phyloP scores from a whole-genome alignment of 345 rosid species.

The Abelmoschus esculentus region DNA sequence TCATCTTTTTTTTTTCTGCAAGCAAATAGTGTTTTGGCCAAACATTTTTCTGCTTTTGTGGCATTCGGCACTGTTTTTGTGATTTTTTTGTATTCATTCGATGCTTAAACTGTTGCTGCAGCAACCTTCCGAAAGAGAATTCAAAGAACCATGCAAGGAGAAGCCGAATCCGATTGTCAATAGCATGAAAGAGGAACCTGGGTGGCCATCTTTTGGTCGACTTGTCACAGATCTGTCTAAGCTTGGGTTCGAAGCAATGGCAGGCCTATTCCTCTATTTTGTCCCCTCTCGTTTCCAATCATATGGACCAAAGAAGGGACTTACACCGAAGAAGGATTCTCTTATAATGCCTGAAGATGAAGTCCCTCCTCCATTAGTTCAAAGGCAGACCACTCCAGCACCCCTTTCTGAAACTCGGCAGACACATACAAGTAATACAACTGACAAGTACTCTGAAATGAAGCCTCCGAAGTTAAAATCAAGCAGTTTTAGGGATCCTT shows the following conservation, averaged over 20 bases:
- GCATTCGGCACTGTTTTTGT: background rate
- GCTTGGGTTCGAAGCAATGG: constrained; percentile 59
- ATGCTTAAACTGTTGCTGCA: constrained; percentile 23
- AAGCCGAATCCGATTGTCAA: constrained; percentile 41
- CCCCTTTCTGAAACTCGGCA: too few relatives aligned
- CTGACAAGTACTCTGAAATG: too few relatives aligned
- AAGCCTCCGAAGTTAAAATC: too few relatives aligned
- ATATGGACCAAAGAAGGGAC: constrained; percentile 32
- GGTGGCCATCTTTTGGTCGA: constrained; percentile 92
- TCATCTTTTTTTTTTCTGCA: background rate
- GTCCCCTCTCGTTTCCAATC: constrained; percentile 52
- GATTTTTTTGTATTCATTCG: constrained; percentile 1
- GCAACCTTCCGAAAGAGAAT: constrained; percentile 35
- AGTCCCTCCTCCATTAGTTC: too few relatives aligned
- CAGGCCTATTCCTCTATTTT: constrained; percentile 37
- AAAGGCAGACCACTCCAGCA: too few relatives aligned
- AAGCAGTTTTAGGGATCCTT: too few relatives aligned
- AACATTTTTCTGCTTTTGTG: background rate
- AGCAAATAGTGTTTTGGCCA: background rate
- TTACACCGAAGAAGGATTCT: constrained; percentile 63
- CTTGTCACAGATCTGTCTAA: constrained; percentile 65
- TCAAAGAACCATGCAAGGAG: constrained; percentile 41
- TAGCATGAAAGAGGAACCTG: constrained; percentile 66
- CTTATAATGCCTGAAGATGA: constrained; percentile 54
- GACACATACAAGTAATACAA: too few relatives aligned